phyloP scores from a whole-genome alignment of 257 asterid species.

The Petunia axillaris region DNA sequence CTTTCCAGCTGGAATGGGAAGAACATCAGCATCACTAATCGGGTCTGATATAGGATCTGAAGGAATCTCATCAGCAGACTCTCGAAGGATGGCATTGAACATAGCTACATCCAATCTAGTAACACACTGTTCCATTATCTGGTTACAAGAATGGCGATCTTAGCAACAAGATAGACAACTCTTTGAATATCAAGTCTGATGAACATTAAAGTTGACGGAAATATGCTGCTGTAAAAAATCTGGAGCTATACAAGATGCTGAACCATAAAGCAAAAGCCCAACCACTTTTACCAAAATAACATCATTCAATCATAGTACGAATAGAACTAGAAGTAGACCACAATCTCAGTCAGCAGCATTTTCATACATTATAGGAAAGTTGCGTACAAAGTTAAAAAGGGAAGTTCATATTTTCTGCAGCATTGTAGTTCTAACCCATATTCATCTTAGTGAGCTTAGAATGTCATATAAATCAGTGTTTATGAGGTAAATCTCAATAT shows the following conservation, averaged over 20 bases:
- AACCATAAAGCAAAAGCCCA: neutral
- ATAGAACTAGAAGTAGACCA: neutral
- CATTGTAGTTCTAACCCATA: neutral
- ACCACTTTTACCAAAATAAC: neutral
- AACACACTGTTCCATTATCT: slow-evolving; percentile 84
- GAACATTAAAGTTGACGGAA: neutral
- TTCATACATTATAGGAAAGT: neutral
- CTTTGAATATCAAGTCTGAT: neutral
- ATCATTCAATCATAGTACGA: neutral
- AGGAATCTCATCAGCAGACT: slow-evolving; percentile 77
- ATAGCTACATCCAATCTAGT: slow-evolving; percentile 84
- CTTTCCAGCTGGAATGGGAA: slow-evolving; percentile 77
- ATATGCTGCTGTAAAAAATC: neutral
- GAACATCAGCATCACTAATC: slow-evolving; percentile 72
- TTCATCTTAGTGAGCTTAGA: neutral
- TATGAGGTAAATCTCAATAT: neutral
- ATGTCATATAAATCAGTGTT: neutral
- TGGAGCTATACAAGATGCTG: neutral
- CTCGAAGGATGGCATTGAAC: slow-evolving; percentile 86
- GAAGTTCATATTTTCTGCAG: neutral
- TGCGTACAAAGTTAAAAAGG: neutral
- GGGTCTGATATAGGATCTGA: slow-evolving; percentile 92
- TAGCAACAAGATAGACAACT: neutral
- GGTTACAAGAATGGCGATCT: slow-evolving; percentile 24
- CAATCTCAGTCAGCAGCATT: neutral